Evolutionary conservation across 805 yeast species (phyloP), one percentile per base, ranked within the genome.

Genomic region (Metschnikowia peoriensis): DNA sequence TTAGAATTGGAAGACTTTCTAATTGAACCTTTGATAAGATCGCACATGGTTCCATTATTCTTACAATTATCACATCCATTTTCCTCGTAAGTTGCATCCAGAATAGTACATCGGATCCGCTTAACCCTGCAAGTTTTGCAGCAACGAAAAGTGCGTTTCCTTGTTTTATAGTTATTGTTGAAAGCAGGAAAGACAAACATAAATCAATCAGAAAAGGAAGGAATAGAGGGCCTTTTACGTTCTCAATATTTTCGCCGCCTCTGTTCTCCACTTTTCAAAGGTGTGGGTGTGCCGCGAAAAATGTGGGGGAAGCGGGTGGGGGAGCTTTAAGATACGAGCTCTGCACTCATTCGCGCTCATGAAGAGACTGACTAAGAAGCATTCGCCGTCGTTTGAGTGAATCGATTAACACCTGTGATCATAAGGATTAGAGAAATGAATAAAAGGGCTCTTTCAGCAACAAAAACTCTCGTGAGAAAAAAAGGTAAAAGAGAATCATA

Each of bases 181-280:
- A 74, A 73, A 27, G 78, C 77, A 4, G 78, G 78, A 48, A 73
- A 73, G 49, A 73, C 78, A 58, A 67, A 66, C 74, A 72, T 72
- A 12, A n/a, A 34, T 32, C 14, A 22, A 22, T 22, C 22, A 22
- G 22, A 22, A 22, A 22, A 22, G 22, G 22, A 22, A 22, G 22
- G 22, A 22, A 22, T 22, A 22, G 2, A 22, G 4, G 2, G 22
- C 4, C 4, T 22, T 22, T 22, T 22, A 22, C 22, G 4, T 34
- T 3, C 5, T 34, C 38, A 14, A 5, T 34, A 34, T 14, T 34
- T 34, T 34, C n/a, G 38, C 38, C n/a, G 38, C n/a, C 12, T 14
- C 38, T 5, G 12, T 34, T 34, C n/a, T 14, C 12, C 12, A 11
- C 38, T 34, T 14, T 34, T 34, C 38, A 34, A 12, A 11, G 22